Evolutionary conservation across 1,284 basidiomycete species (phyloP), one percentile per base, ranked within the genome.

Genomic region (Trametes hirsuta): DNA sequence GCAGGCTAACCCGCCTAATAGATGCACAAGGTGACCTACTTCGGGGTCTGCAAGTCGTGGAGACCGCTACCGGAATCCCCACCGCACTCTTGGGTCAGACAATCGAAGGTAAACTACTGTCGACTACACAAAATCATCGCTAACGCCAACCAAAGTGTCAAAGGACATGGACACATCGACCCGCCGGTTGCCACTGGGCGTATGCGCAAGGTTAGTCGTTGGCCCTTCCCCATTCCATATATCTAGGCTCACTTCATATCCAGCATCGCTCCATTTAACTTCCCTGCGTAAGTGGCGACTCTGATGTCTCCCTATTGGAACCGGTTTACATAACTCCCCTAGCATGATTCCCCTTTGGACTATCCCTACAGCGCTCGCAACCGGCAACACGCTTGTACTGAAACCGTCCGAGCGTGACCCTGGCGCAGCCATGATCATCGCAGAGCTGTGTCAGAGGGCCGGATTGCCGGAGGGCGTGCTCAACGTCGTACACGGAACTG

Each of bases 271-370:
- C 95, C 95, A 9, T 97, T 95, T 81, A 96, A 96, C 74, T 96
- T 95, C 76, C 94, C 93, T 55, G 94, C 93, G 90, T 93, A 73
- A 70, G 86, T 72, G 9, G 44, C 35, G 49, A 30, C 49, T 18
- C 24, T 11, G 12, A 24, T 40, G 3, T 30, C 21, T 40, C 24
- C 9, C 39, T 14, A n/a, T 46, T n/a, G 18, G n/a, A 4, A 5
- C 15, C 3, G 10, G 11, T 39, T 59, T 11, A 57, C 39, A 51
- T 47, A 5, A 15, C 9, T 34, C 5, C 15, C 15, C 9, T 56
- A 95, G 94, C 12, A 97, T 97, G 95, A 98, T 98, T 69, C 95
- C 96, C 0, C 81, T 98, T 10, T 98, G 96, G 96, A 92, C 94
- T 1, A 95, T 97, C 62, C 93, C 94, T 11, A 86, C 92, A 81